phyloP scores from a whole-genome alignment of 139 green algal genomes.

The Haematococcus lacustris region DNA sequence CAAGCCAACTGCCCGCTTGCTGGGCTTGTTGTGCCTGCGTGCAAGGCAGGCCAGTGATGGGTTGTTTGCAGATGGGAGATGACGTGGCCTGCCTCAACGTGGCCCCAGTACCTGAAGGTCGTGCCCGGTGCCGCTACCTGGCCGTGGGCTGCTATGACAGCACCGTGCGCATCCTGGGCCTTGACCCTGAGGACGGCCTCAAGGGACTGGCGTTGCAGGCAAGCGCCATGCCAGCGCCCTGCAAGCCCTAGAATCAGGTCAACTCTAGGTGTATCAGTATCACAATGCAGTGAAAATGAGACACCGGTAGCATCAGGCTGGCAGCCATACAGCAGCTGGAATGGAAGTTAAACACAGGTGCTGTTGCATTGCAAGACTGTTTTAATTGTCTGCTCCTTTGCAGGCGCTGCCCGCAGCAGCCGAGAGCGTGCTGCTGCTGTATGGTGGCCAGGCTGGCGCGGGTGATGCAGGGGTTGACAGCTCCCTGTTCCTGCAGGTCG shows the following conservation, averaged over 20 bases:
- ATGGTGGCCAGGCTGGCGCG: conserved; percentile 30
- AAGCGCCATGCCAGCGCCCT: no score
- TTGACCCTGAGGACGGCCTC: conserved; percentile 80
- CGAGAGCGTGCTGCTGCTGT: conserved; percentile 72
- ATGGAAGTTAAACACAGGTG: no score
- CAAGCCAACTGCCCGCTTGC: no score
- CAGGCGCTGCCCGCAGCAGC: conserved; percentile 57
- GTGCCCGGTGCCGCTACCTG: conserved; percentile 66
- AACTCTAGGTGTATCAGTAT: no score
- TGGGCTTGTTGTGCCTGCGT: no score
- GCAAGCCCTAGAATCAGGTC: no score
- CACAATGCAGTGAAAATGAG: no score
- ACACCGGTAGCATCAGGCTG: no score
- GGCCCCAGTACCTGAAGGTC: conserved; percentile 52
- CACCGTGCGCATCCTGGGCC: conserved; percentile 80
- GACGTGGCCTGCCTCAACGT: conserved; percentile 82
- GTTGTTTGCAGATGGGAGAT: conserved; percentile 64
- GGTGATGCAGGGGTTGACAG: conserved; percentile 25
- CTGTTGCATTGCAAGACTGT: background rate
- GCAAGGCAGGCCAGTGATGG: no score
- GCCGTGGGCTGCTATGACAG: conserved; percentile 80
- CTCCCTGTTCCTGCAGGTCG: conserved; percentile 87
- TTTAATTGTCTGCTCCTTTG: background rate
- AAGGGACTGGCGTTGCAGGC: conserved; percentile 55
- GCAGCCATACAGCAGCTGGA: no score